Base-by-base conservation (phyloP, 2,329 filamentous ascomycete species). In the Raffaelea arxii region DNA sequence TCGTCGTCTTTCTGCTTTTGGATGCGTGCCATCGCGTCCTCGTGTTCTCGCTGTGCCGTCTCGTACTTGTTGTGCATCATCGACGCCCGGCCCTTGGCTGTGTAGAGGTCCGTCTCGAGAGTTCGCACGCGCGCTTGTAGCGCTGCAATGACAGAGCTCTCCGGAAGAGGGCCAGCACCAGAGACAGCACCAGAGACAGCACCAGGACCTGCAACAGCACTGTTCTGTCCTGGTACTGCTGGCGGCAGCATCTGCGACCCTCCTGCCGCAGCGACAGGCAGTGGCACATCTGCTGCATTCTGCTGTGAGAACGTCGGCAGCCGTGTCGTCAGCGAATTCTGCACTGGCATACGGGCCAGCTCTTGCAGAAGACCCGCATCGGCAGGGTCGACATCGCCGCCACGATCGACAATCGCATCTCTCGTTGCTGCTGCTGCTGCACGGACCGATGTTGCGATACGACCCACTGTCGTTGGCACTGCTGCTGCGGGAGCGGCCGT, bases 51-150 rank as follows among this genome's bases (percentile, higher is more conserved):
- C 16, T 71, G 68, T 0, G 72, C 67, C 55, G 78, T 82, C 43
- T 82, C 75, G 36, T 79, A 72, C 49, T 86, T 86, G 49, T 77
- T 75, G 27, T 86, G 78, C n/a, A 90, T 71, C 50, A 90, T 88
- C 43, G 83, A 74, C 24, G 80, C 80, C 59, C 90, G 85, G 43
- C 86, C 86, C 18, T 77, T 69, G 54, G 85, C 84, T 3, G 75
- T 72, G 46, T 70, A 71, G 16, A 83, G 70, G 43, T 80, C 76
- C 6, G 72, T 65, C 53, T 77, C 71, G 3, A 82, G 66, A 2
- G 70, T 66, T 7, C 65, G 63, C 27, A 81, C 62, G 32, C 74
- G 70, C 25, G 74, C 71, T 53, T 78, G 73, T 2, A 79, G 62
- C 0, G 68, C 64, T 4, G 68, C 60, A 6, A 73, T 49, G 7